Conservation (phyloP, 768 basidiomycete genomes). For the Russula dissimulans region DNA sequence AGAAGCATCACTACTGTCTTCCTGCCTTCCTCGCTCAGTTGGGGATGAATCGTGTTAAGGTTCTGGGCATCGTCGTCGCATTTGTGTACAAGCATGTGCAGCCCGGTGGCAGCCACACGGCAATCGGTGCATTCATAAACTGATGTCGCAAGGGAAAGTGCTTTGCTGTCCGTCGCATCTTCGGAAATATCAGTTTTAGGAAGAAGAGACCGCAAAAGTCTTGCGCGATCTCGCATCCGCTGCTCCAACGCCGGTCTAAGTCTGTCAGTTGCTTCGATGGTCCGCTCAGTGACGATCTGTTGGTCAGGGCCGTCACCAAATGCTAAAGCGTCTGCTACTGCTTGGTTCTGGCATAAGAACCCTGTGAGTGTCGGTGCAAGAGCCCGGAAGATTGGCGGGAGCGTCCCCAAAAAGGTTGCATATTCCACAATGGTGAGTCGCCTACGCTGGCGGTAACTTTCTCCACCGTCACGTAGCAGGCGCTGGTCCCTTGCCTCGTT, state of each 20-base stretch:
- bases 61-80: not conserved
- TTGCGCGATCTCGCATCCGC: not conserved
- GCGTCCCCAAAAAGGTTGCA: not conserved
- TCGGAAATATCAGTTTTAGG: not conserved
- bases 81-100: slow-evolving; percentile 6
- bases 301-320: not conserved
- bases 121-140: slow-evolving; percentile 5
- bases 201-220: slow-evolving; percentile 4
- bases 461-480: not conserved
- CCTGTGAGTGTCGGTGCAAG: not conserved
- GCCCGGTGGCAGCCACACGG: not conserved
- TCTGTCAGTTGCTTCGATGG: not conserved
- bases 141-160: slow-evolving; percentile 4
- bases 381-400: not conserved
- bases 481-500: not conserved
- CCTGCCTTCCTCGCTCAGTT: not conserved
- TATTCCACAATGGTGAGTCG: not conserved
- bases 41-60: not conserved
- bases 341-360: not conserved
- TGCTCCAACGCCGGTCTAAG: not conserved
- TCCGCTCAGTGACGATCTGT: not conserved
- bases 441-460: not conserved
- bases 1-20: not conserved
- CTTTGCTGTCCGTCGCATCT: not conserved
- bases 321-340: not conserved